Evolutionary conservation across 495 filamentous ascomycete species (phyloP).

Genomic region (Neurospora terricola): DNA sequence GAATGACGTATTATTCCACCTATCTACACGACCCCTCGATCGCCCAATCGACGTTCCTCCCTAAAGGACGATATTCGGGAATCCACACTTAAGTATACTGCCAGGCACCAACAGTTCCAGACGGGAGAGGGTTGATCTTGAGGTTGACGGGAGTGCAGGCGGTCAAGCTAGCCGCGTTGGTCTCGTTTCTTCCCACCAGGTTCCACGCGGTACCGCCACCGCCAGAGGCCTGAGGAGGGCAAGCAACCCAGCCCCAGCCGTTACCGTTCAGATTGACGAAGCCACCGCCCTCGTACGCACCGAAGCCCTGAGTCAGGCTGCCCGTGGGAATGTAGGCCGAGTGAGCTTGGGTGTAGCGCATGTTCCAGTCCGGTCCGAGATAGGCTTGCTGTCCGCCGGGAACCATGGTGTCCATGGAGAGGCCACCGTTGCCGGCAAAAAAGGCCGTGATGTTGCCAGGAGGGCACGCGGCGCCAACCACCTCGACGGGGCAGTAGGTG

Average conservation of each 20-base stretch:
- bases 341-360: constrained; percentile 53
- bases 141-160: constrained; percentile 20
- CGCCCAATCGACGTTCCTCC: neutral
- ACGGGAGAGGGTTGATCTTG: constrained; percentile 15
- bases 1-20: neutral
- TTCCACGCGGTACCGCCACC: constrained; percentile 18
- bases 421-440: constrained; percentile 6
- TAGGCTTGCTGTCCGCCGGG: constrained; percentile 60
- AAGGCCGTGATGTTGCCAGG: constrained; percentile 21
- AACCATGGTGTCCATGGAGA: constrained; percentile 36
- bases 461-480: constrained; percentile 14
- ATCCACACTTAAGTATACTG: constrained; percentile 20
- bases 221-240: constrained; percentile 18
- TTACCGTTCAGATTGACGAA: constrained; percentile 26
- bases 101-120: constrained; percentile 16
- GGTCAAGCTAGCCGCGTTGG: constrained; percentile 13
- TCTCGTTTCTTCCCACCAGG: constrained; percentile 22
- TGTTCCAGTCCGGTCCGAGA: constrained; percentile 42
- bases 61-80: neutral
- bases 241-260: constrained; percentile 28
- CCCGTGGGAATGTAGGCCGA: constrained; percentile 46
- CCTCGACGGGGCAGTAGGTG: constrained; percentile 24
- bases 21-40: neutral
- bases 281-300: constrained; percentile 22
- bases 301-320: constrained; percentile 34